A percentile compares a stretch with the other conserved stretches of the same genome.
Evolutionary conservation across 805 yeast genomes (phyloP).

Genomic region (Ogataea paraovalis): DNA sequence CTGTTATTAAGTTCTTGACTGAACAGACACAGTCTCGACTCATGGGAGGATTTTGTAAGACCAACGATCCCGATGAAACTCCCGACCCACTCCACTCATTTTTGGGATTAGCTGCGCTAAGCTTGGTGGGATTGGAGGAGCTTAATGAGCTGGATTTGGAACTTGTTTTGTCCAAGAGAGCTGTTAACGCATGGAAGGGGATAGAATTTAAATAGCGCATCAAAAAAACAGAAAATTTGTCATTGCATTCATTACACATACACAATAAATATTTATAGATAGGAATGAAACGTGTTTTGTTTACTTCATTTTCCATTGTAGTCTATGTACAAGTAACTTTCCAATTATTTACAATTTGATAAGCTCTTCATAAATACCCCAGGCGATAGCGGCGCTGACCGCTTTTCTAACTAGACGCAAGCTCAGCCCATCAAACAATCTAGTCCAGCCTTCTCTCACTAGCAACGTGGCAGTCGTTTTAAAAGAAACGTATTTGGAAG

Average conservation of each 20-base stretch:
- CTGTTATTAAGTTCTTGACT: constrained; percentile 43
- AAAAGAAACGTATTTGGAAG: constrained; percentile 41
- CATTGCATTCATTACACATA: too few relatives aligned
- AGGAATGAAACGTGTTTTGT: too few relatives aligned
- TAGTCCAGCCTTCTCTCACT: constrained; percentile 43
- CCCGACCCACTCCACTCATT: constrained; percentile 73
- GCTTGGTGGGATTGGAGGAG: constrained; percentile 28
- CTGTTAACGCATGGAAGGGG: constrained; percentile 16
- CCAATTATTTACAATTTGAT: constrained; percentile 36
- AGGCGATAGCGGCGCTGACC: constrained; percentile 88
- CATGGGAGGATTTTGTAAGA: constrained; percentile 77
- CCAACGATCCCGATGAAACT: constrained; percentile 43
- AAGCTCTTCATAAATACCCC: constrained; percentile 95
- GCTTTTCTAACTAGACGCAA: constrained; percentile 83
- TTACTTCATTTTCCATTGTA: too few relatives aligned
- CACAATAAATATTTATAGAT: too few relatives aligned
- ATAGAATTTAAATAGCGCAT: constrained; percentile 2
- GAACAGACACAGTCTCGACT: constrained; percentile 53
- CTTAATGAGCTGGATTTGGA: constrained; percentile 15
- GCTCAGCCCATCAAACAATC: constrained; percentile 79
- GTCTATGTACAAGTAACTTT: too few relatives aligned
- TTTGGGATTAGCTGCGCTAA: constrained; percentile 53
- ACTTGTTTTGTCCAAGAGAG: constrained; percentile 23
- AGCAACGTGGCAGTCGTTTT: constrained; percentile 36
- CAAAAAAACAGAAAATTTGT: too few relatives aligned